Conservation (phyloP, 1,284 basidiomycete genomes). For the Chalciporus sp. region DNA sequence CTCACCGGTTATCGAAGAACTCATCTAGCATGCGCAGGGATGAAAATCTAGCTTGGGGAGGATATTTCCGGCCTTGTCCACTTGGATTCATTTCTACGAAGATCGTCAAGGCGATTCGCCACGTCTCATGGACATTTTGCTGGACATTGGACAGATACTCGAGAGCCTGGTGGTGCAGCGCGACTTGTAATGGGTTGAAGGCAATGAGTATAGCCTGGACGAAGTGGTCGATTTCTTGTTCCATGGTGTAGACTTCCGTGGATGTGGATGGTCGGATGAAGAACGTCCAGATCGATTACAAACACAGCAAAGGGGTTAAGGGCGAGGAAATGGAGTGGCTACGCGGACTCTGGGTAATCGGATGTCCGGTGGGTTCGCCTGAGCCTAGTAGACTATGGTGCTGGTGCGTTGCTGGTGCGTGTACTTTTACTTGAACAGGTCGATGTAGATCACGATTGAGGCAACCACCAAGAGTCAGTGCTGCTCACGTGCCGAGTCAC, state of each 20-base stretch:
- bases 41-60: slow-evolving; percentile 80
- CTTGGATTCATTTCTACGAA: slow-evolving; percentile 66
- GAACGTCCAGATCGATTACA: slow-evolving; percentile 19
- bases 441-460: slow-evolving; percentile 9
- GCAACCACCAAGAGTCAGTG: slow-evolving; percentile 14
- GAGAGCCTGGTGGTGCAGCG: slow-evolving; percentile 79
- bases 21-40: slow-evolving; percentile 85
- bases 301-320: slow-evolving; percentile 4
- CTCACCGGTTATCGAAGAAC: slow-evolving; percentile 83
- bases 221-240: slow-evolving; percentile 73
- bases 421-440: slow-evolving; percentile 6
- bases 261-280: slow-evolving; percentile 16
- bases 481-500: slow-evolving; percentile 29
- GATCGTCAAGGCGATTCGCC: slow-evolving; percentile 75
- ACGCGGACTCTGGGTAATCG: slow-evolving; percentile 1
- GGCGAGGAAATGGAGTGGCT: neutral
- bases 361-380: neutral
- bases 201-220: slow-evolving; percentile 85
- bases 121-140: slow-evolving; percentile 73
- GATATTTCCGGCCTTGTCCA: slow-evolving; percentile 61
- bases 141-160: slow-evolving; percentile 80
- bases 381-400: neutral
- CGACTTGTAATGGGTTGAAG: slow-evolving; percentile 71
- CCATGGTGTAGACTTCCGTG: slow-evolving; percentile 45
- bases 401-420: neutral